Evolutionary conservation across 768 basidiomycete species (phyloP).

Genomic region (Solioccasus polychromus): DNA sequence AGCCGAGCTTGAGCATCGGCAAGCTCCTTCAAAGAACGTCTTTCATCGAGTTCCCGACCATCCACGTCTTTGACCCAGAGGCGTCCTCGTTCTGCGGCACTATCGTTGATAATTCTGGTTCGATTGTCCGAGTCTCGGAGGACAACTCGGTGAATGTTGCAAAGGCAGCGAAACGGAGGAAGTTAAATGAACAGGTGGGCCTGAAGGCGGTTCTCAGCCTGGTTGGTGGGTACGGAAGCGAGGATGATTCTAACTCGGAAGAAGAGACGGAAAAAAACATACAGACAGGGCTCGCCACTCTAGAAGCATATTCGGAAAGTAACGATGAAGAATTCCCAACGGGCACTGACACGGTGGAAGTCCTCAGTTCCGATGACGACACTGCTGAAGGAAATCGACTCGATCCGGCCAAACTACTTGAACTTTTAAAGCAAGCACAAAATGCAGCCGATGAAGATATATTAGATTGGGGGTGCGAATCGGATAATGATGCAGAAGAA

Average conservation of each 20-base stretch:
- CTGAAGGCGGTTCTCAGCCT: conserved; percentile 56
- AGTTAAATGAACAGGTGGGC: conserved; percentile 49
- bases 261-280: conserved; percentile 7
- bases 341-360: conserved; percentile 14
- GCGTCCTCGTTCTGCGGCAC: conserved; percentile 53
- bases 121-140: conserved; percentile 16
- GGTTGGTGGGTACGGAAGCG: conserved; percentile 60
- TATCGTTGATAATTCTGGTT: conserved; percentile 56
- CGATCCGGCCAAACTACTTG: conserved; percentile 20
- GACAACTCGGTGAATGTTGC: conserved; percentile 27
- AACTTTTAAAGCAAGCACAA: conserved; percentile 23
- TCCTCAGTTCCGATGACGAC: conserved; percentile 16
- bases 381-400: conserved; percentile 6
- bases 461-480: conserved; percentile 33
- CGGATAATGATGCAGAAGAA: conserved; percentile 18
- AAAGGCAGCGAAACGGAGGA: conserved; percentile 51
- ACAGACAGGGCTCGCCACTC: conserved; percentile 15
- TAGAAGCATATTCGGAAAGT: conserved; percentile 25
- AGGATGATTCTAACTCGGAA: conserved; percentile 36
- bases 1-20: conserved; percentile 46
- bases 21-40: conserved; percentile 52
- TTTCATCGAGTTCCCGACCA: conserved; percentile 82
- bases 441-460: conserved; percentile 26
- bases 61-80: conserved; percentile 67
- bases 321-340: conserved; percentile 9